These are phyloP conservation scores for Fusarium keratoplasticum DNA, from an alignment of 2,329 filamentous ascomycete genomes.

Conservation along the genomic window DNA sequence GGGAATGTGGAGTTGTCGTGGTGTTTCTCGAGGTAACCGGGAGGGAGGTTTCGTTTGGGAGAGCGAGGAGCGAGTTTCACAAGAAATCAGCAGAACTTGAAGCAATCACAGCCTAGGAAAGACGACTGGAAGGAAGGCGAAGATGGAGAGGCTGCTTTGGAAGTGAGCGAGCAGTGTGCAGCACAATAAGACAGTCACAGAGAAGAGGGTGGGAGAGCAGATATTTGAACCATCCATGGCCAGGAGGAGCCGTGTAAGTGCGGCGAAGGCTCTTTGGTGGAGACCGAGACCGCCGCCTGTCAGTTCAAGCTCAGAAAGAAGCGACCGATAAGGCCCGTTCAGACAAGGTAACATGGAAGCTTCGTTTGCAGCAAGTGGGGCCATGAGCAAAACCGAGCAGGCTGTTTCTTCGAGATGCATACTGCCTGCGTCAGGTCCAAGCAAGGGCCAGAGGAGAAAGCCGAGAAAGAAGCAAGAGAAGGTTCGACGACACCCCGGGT, in stretches of 20 bases:
- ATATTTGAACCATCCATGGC: slow-evolving; percentile 39
- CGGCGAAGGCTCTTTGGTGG: slow-evolving; percentile 30
- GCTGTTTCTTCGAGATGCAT: slow-evolving; percentile 34
- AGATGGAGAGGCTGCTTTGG: slow-evolving; percentile 14
- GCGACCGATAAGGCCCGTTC: slow-evolving; percentile 36
- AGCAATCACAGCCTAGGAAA: slow-evolving; percentile 22
- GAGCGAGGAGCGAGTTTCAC: slow-evolving; percentile 18
- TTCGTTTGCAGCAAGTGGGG: slow-evolving; percentile 46
- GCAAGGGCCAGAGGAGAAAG: slow-evolving; percentile 15
- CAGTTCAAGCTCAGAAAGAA: slow-evolving; percentile 17
- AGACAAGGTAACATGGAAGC: slow-evolving; percentile 8
- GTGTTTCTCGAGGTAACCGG: neutral
- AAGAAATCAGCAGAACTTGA: slow-evolving; percentile 12
- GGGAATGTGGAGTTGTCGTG: slow-evolving; percentile 9
- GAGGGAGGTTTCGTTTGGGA: slow-evolving; percentile 5
- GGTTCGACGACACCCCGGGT: slow-evolving; percentile 21
- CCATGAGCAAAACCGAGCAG: slow-evolving; percentile 2
- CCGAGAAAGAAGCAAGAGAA: slow-evolving; percentile 22
- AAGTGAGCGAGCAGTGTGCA: slow-evolving; percentile 16
- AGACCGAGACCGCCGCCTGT: slow-evolving; percentile 15
- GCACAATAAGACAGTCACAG: slow-evolving; percentile 5
- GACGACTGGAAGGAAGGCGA: neutral
- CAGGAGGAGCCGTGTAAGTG: slow-evolving; percentile 38
- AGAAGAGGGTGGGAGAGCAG: slow-evolving; percentile 39
- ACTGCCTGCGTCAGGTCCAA: slow-evolving; percentile 14